Evolutionary conservation across 805 yeast genomes (phyloP), one percentile per base, ranked within the genome.

Genomic region (Candida taoyuanica): DNA sequence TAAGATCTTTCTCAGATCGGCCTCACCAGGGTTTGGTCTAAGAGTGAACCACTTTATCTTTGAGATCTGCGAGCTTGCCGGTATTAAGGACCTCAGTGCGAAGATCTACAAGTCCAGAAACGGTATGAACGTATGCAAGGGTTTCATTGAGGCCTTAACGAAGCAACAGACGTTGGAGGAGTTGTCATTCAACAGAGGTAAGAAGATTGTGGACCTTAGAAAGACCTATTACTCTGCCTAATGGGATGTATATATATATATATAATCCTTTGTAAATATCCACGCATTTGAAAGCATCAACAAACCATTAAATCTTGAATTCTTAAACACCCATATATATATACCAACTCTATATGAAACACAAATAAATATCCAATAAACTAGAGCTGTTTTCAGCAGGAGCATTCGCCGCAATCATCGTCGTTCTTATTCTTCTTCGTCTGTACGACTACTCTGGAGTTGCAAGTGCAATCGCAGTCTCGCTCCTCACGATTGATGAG

Each of bases 91-190:
- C 64, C 68, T 93, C 54, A 77, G 88, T 53, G 96, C 94, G 5
- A 91, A 91, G 58, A 85, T 91, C 33, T 86, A 84, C 70, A 82
- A 88, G 55, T 85, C 96, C 26, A 78, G 98, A 70, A 93, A 91
- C 66, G 82, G 83, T 36, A 87, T 93, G 95, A 89, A 89, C 63
- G 94, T 89, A 34, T 86, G 86, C 41, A 88, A 89, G 67, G 93
- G 91, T 31, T 75, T 89, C 36, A 70, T 89, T 42, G 94, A 86
- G 60, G 96, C 96, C 1, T 73, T 93, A 48, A 69, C 73, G 36
- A 76, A 78, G 54, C 98, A 89, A 64, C 76, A 76, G 48, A 74
- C 94, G 2, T 72, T 86, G 52, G 94, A 85, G 53, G 95, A 88
- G 52, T 73, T 91, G 59, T 96, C 98, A 5, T 71, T 80, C 36